Conservation (phyloP, 108 stramenopile species). For the Aureococcus anophagefferens region DNA sequence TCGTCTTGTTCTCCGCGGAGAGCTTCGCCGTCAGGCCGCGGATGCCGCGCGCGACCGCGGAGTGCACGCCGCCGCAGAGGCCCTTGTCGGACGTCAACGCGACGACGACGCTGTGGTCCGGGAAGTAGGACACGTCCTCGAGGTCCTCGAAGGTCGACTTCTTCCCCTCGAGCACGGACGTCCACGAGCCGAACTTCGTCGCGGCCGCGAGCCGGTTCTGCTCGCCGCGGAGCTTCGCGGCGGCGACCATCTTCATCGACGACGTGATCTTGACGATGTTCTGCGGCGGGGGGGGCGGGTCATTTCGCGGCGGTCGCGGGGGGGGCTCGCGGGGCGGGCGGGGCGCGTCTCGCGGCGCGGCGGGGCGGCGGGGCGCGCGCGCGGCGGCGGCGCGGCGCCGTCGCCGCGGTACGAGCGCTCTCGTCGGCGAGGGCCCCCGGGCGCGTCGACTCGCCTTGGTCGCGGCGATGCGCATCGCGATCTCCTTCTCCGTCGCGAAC, state of each 20-base stretch:
- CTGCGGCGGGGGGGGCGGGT: no score
- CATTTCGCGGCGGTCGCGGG: no score
- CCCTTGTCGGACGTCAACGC: slow-evolving; percentile 92
- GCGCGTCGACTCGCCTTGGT: no score
- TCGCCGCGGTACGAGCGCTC: no score
- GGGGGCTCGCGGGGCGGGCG: no score
- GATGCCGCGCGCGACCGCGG: slow-evolving; percentile 74
- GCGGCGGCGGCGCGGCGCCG: no score
- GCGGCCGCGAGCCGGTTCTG: slow-evolving; percentile 57
- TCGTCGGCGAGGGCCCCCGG: no score
- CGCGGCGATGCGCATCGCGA: not conserved
- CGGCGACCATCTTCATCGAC: slow-evolving; percentile 99
- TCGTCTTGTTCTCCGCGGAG: slow-evolving; percentile 64
- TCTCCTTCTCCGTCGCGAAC: not conserved
- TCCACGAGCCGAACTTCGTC: slow-evolving; percentile 59
- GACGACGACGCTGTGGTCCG: slow-evolving; percentile 76
- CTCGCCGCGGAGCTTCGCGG: slow-evolving; percentile 99
- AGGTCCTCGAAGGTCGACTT: slow-evolving; percentile 51
- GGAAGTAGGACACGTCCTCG: slow-evolving; percentile 52
- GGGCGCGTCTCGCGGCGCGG: no score
- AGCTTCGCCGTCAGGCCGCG: slow-evolving; percentile 50
- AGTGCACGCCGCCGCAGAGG: slow-evolving; percentile 97
- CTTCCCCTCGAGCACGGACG: slow-evolving; percentile 44
- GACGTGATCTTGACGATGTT: slow-evolving; percentile 98
- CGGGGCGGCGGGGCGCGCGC: no score